Base-by-base conservation (phyloP, 345 rosid genomes). In the Geranium rotundifolium region DNA sequence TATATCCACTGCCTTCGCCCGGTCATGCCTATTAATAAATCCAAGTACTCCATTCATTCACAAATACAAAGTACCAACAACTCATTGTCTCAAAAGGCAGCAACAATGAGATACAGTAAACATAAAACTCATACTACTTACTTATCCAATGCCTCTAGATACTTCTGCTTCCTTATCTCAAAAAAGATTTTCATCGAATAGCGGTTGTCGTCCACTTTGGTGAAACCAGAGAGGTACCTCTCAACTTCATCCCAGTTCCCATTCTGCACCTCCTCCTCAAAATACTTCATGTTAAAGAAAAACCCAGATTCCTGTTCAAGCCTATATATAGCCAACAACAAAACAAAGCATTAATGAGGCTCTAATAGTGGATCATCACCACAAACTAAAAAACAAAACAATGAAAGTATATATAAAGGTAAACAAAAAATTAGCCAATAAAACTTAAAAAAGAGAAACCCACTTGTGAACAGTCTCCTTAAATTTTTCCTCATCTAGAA, bases 231-330 rank as follows among this genome's bases (percentile, higher is more conserved):
- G 17, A 93, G 95, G 76, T 93, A 93, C 67, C 76, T 93, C 80
- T 93, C 99, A 29, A 93, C 97, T 68, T 93, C 99, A 68, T 93
- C 99, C 99, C 99, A 93, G 61, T 88, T 93, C 10, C 99, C 99
- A 69, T 75, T 83, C 52, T 86, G 97, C 64, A 93, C 99, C 79
- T 90, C 97, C 69, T 93, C 99, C 83, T 93, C 99, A 64, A 93
- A 93, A 85, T 93, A 82, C 79, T 88, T 93, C 95, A 90, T 86
- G 74, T 90, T 93, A 74, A 93, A 93, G 96, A 83, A 93, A 82
- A 93, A 93, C 29, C 99, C 99, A 75, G 99, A 90, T 77, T 93
- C 97, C 83, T 90, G 97, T 67, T 93, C 99, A 71, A 93, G 96
- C 83, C 99, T 93, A 77, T 39, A 65, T 58, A 65, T 50, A 65